Conservation (phyloP, 2,329 filamentous ascomycete genomes). For the Pyrenochaeta sp. region DNA sequence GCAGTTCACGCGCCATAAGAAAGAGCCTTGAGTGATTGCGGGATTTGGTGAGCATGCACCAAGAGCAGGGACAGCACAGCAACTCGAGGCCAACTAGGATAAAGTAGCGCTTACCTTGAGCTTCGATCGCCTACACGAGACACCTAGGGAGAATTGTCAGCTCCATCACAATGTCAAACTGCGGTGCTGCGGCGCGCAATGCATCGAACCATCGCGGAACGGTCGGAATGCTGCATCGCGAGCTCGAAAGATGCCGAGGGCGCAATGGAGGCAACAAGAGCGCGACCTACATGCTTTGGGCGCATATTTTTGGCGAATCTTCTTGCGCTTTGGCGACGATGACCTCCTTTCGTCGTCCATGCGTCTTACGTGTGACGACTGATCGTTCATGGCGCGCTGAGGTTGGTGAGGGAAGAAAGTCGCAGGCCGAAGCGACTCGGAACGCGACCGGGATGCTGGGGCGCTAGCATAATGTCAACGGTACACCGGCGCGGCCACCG, state of each 20-base stretch:
- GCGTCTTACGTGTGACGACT: conserved; percentile 19
- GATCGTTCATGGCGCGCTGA: conserved; percentile 35
- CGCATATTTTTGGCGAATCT: conserved; percentile 47
- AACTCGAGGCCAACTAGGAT: too few relatives aligned
- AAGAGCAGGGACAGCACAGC: too few relatives aligned
- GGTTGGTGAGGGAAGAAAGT: conserved; percentile 23
- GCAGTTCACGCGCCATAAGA: too few relatives aligned
- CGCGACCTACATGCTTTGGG: conserved; percentile 45
- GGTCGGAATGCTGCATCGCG: conserved; percentile 31
- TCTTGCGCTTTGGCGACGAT: conserved; percentile 46
- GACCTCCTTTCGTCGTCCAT: conserved; percentile 32
- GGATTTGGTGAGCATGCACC: too few relatives aligned
- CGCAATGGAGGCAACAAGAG: background rate
- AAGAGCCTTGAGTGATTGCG: background rate
- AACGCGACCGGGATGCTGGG: conserved; percentile 23
- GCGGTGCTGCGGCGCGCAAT: conserved; percentile 3
- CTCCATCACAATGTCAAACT: conserved; percentile 1
- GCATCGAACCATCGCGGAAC: conserved; percentile 26
- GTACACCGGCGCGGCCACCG: too few relatives aligned
- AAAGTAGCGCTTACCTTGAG: conserved; percentile 41
- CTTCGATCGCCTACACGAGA: conserved; percentile 46
- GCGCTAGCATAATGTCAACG: too few relatives aligned
- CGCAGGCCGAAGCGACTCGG: conserved; percentile 17
- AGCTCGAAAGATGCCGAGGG: conserved; percentile 4
- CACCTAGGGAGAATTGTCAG: conserved; percentile 34